A percentile compares a stretch with the other conserved stretches of the same genome.
Evolutionary conservation across 192 early-diverging fungal species (phyloP).

Genomic region (Glomus cerebriforme): DNA sequence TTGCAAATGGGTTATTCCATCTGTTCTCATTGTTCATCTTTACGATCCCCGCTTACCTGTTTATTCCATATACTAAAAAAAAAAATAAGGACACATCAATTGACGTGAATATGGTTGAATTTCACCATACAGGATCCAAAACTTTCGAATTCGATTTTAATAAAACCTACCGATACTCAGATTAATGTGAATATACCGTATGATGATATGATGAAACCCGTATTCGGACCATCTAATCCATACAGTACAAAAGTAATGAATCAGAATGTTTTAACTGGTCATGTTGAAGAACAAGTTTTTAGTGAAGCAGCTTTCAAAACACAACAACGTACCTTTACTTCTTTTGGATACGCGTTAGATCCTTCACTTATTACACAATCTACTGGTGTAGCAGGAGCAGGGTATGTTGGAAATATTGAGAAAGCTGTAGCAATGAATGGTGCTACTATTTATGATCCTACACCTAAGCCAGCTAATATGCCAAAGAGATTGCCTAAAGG

Average conservation of each 20-base stretch:
- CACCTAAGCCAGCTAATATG: conserved; percentile 36
- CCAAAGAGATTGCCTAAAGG: conserved; percentile 72
- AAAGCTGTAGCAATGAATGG: conserved; percentile 56
- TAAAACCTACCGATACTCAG: conserved; percentile 56
- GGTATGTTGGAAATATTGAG: conserved; percentile 65
- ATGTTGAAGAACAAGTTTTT: conserved; percentile 74
- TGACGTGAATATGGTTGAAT: neutral
- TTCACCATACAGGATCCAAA: conserved; percentile 39
- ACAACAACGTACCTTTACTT: conserved; percentile 83
- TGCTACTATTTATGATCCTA: conserved; percentile 50
- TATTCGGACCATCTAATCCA: conserved; percentile 59
- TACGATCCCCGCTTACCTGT: neutral
- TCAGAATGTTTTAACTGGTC: conserved; percentile 69
- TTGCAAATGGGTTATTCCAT: neutral
- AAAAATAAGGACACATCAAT: neutral
- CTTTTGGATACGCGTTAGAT: conserved; percentile 80
- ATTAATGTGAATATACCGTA: conserved; percentile 61
- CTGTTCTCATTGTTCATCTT: neutral
- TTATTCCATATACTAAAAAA: neutral
- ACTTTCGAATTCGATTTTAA: conserved; percentile 47
- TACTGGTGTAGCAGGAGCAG: conserved; percentile 51
- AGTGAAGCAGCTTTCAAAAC: conserved; percentile 74
- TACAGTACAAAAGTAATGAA: conserved; percentile 45
- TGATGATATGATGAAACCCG: conserved; percentile 53
- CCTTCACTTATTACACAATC: conserved; percentile 57